Evolutionary conservation across 768 basidiomycete species (phyloP), one percentile per base, ranked within the genome.

Genomic region (Coprinopsis cinerea): DNA sequence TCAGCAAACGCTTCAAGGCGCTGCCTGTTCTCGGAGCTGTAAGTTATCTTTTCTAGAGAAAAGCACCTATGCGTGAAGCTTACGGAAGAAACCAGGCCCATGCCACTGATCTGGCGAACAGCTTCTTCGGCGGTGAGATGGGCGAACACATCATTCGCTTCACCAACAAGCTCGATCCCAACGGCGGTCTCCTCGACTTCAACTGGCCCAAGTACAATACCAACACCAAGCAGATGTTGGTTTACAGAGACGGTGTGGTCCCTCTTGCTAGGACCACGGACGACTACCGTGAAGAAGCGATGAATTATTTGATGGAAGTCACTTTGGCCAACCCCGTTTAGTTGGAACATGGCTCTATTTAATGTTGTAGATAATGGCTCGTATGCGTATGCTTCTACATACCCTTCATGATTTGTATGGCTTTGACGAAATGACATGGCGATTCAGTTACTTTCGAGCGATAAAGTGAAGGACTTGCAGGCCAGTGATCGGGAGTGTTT

Each of bases 101-200:
- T 49, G 55, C 52, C 2, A 64, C 69, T 0, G 74, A 79, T 55
- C 14, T 76, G 10, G 65, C 69, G 22, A 53, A 46, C 26, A 51
- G 69, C 25, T 77, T 68, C 51, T 57, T 58, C 1, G 67, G 59
- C 3, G 61, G 63, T 5, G 72, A 74, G 47, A 59, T 77, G 59
- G 57, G 68, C 5, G 69, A 73, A 54, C 70, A 72, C 55, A 61
- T 77, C 26, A 67, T 77, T 53, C 65, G 70, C 48, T 77, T 77
- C 51, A 64, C 61, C 17, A 61, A 54, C 51, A 67, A 58, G 5
- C 68, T 74, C 32, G 47, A 55, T 27, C 54, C 54, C 25, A 53
- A 49, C 24, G 40, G 46, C 14, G 46, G 48, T 6, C 13, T 53
- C 23, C 22, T 53, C 36, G 26, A 40, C 40, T 49, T 48, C 40